Base-by-base conservation (phyloP, 2,329 filamentous ascomycete genomes). In the Xylariaceae sp. region DNA sequence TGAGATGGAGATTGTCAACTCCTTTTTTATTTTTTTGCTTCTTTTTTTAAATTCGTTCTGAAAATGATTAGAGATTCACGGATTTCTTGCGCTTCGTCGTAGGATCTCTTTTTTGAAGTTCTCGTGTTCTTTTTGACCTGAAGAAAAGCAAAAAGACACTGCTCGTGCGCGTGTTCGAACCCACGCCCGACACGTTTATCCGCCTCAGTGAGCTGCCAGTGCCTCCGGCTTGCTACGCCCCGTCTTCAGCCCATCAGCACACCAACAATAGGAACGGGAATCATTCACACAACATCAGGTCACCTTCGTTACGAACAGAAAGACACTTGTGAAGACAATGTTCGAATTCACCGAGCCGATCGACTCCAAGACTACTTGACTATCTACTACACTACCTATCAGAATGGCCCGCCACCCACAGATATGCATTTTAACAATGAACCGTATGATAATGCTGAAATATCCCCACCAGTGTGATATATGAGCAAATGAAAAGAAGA, bases 1-100 rank as follows among this genome's bases (percentile, higher is more conserved):
- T 74, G 78, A 79, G 82, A 82, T 82, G 78, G 82, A 78, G 76
- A 77, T 72, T 67, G 76, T 75, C 80, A 67, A 83, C 80, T 77
- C 72, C 73, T 53, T 55, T 66, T 65, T 72, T 68, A 68, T 72
- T 74, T 74, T 74, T 71, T 67, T 70, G 62, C 68, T 75, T 71
- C 71, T 69, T 70, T 69, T 54, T 56, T 18, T 49, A 34, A 51
- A 39, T 10, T 13, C 34, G 15, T 50, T 50, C 11, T 23, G 23
- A 23, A 5, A 30, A 30, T 18, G 17, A 2, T 18, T 2, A 18
- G 17, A 2, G 1, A 47, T 45, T 42, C 37, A 10, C 37, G 11
- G 23, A 30, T 30, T 5, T 30, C 23, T 30, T 42, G 37, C 9
- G 9, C 37, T 10, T 5, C 37, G 9, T 42, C 37, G 9, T 42